Percentiles rank a stretch among this genome's conserved stretches.
Evolutionary conservation across 352 stramenopile genomes (phyloP).

Genomic region (Phytophthora pluvialis): DNA sequence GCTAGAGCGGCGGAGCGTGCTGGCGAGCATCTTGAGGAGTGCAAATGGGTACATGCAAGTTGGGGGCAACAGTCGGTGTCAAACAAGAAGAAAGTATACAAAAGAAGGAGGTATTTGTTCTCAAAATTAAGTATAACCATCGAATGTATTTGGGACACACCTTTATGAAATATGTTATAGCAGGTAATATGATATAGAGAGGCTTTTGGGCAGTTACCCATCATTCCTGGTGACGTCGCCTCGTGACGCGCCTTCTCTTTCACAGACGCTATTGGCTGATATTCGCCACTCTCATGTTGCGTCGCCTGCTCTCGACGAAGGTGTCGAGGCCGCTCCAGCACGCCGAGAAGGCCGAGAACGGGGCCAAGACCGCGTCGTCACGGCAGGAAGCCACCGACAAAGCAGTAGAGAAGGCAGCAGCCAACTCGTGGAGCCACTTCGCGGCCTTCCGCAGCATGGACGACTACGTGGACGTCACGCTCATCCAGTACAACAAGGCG

Average conservation of each 20-base stretch:
- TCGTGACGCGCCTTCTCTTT: constrained; percentile 20
- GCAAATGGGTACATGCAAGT: constrained; percentile 1
- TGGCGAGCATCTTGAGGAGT: constrained; percentile 37
- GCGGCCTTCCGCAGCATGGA: constrained; percentile 70
- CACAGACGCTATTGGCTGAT: constrained; percentile 9
- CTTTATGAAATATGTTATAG: not conserved
- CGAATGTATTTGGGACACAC: not conserved
- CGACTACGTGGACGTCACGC: constrained; percentile 71
- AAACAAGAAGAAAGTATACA: not conserved
- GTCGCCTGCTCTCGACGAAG: constrained; percentile 27
- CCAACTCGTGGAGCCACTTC: constrained; percentile 62
- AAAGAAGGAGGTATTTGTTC: not conserved
- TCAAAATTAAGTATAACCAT: not conserved
- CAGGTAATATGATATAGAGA: not conserved
- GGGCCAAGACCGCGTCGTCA: not conserved
- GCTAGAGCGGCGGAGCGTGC: constrained; percentile 31
- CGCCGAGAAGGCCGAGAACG: constrained; percentile 5
- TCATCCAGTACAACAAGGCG: constrained; percentile 74
- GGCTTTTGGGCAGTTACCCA: constrained; percentile 9
- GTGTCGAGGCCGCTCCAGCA: constrained; percentile 14
- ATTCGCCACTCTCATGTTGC: constrained; percentile 16
- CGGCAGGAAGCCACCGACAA: constrained; percentile 4
- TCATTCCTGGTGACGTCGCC: constrained; percentile 11
- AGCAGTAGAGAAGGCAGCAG: not conserved
- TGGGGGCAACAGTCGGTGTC: constrained; percentile 1